A percentile compares a stretch with the other conserved stretches of the same genome.
Evolutionary conservation across 2,329 filamentous ascomycete genomes (phyloP).

Genomic region (Elsinoe arachidis): DNA sequence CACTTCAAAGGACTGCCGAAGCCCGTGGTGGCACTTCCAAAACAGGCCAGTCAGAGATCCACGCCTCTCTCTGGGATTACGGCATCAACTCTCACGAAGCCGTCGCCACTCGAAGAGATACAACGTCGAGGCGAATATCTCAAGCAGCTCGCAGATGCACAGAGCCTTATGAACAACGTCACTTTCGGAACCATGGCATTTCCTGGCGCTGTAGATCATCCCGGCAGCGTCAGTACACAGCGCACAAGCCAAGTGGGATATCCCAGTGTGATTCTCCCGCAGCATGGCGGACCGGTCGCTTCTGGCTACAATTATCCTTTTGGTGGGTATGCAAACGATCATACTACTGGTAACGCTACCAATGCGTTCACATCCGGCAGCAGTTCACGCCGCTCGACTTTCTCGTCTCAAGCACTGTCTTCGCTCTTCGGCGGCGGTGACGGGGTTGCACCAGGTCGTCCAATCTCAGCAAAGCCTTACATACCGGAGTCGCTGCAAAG

Average conservation of each 20-base stretch:
- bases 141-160: background rate
- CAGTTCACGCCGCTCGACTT: conserved; percentile 1
- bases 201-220: background rate
- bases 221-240: background rate
- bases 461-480: background rate
- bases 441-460: background rate
- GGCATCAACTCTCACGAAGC: background rate
- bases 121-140: conserved; percentile 1
- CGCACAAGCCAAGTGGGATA: background rate
- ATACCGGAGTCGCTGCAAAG: background rate
- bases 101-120: background rate
- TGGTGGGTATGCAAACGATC: background rate
- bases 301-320: background rate
- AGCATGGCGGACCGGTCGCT: background rate
- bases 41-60: background rate
- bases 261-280: background rate
- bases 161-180: background rate
- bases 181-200: background rate
- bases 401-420: background rate
- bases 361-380: background rate
- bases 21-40: background rate
- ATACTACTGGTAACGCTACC: background rate
- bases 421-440: background rate
- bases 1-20: background rate
- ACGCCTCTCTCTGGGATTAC: background rate